A percentile compares a stretch with the other conserved stretches of the same genome.
phyloP scores from a whole-genome alignment of 352 stramenopile genomes.

The Poterioochromonas sp. region DNA sequence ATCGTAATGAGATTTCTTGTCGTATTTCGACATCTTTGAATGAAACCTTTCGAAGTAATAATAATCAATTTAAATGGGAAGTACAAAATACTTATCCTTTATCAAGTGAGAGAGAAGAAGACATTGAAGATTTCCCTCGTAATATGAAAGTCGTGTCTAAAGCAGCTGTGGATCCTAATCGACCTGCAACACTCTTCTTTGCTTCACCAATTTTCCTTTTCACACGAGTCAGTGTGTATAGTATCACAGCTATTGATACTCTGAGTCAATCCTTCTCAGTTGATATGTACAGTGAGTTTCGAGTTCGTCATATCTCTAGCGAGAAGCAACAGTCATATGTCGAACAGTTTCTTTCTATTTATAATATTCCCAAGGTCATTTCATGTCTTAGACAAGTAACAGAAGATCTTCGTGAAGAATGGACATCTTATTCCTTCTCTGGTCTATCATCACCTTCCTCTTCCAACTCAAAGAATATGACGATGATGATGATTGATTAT shows the following conservation, averaged over 20 bases:
- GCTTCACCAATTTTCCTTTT: neutral
- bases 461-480: no score
- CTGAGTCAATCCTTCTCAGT: neutral
- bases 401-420: neutral
- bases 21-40: neutral
- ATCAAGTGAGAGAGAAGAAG: no score
- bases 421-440: neutral
- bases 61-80: neutral
- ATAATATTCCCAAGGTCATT: neutral
- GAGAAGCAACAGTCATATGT: neutral
- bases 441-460: no score
- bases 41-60: neutral
- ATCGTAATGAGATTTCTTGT: neutral
- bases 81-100: no score
- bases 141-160: neutral
- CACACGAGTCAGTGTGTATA: neutral
- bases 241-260: neutral
- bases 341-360: neutral
- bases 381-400: neutral
- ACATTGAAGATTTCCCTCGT: no score
- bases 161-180: neutral
- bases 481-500: neutral
- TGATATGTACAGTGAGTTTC: neutral
- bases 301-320: neutral
- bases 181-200: neutral